Evolutionary conservation across 106 monocot species (phyloP), one percentile per base, ranked within the genome.

Genomic region (Alisma plantagoaquatica): DNA sequence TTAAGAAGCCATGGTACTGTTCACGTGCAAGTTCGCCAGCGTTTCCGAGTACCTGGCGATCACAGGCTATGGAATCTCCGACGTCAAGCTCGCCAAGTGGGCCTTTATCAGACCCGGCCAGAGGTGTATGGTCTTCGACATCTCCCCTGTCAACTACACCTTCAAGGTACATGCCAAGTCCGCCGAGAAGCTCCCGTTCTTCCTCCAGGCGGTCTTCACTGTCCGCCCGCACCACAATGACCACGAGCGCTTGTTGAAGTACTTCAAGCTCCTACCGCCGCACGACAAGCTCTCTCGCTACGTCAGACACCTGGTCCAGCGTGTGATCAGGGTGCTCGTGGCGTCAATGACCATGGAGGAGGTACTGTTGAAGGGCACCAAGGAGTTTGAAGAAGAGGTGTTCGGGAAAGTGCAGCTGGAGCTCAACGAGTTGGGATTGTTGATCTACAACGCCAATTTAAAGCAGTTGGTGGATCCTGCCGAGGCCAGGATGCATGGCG

Each of bases 281-380:
- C 84, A 75, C 50, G 79, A 84, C 60, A 68, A 73, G 60, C 23
- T 61, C 42, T 79, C 84, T 21, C 49, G 54, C 65, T 75, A 79
- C 43, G 78, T 84, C 9, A 79, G 69, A 14, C 72, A 84, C 41
- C 80, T 85, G 21, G 84, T 85, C 20, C 53, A 80, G n/a, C n/a
- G 80, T 6, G 73, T 80, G 10, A 85, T 76, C 47, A 68, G 79
- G 3, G 75, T 84, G 8, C 64, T 84, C 18, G 85, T 80, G 1
- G 85, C 85, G 2, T 73, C 86, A 60, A 86, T 80, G 86, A 77
- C 86, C 43, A 77, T 80, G 86, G 80, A 86, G 47, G 69, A 86
- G 65, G 80, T n/a, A n/a, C n/a, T 86, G 62, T 86, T 80, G 56
- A 49, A 57, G 29, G 85, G 85, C n/a, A 76, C 80, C 31, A 80